Percentiles rank a stretch among this genome's conserved stretches.
Evolutionary conservation across 2,329 filamentous ascomycete species (phyloP).

Genomic region (Onygena corvina): DNA sequence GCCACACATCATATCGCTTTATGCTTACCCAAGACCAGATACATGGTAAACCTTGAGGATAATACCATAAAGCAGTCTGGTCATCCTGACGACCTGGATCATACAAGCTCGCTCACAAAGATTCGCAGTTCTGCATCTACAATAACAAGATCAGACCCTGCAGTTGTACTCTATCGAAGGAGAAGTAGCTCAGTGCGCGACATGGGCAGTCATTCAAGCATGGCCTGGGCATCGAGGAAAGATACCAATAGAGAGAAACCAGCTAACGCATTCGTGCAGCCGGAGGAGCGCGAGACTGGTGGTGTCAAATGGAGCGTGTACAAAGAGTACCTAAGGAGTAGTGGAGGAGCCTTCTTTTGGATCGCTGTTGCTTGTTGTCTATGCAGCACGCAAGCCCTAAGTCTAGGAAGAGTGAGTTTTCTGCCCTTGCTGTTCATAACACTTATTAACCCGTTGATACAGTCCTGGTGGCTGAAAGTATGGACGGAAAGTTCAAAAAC

Average conservation of each 20-base stretch:
- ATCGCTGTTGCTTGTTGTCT: neutral
- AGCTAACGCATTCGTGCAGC: neutral
- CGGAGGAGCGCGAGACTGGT: slow-evolving; percentile 4
- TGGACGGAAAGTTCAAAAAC: neutral
- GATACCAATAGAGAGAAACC: neutral
- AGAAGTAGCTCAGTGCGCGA: neutral
- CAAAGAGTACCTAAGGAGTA: slow-evolving; percentile 3
- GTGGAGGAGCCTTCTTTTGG: slow-evolving; percentile 4
- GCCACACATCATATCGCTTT: slow-evolving; percentile 59
- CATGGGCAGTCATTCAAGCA: neutral
- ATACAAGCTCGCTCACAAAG: neutral
- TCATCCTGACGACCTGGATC: neutral
- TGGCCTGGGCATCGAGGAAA: slow-evolving; percentile 5
- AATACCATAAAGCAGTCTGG: neutral
- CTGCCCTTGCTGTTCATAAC: neutral
- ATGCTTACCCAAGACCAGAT: slow-evolving; percentile 32
- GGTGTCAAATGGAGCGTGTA: slow-evolving; percentile 3
- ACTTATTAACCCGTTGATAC: neutral
- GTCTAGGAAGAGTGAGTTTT: neutral
- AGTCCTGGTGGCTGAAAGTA: slow-evolving; percentile 7
- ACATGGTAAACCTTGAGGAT: slow-evolving; percentile 5
- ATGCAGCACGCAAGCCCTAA: neutral
- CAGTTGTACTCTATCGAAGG: neutral
- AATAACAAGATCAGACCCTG: neutral
- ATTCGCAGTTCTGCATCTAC: neutral